Base-by-base conservation (phyloP, 2,329 filamentous ascomycete genomes). In the Colletotrichum sp. region DNA sequence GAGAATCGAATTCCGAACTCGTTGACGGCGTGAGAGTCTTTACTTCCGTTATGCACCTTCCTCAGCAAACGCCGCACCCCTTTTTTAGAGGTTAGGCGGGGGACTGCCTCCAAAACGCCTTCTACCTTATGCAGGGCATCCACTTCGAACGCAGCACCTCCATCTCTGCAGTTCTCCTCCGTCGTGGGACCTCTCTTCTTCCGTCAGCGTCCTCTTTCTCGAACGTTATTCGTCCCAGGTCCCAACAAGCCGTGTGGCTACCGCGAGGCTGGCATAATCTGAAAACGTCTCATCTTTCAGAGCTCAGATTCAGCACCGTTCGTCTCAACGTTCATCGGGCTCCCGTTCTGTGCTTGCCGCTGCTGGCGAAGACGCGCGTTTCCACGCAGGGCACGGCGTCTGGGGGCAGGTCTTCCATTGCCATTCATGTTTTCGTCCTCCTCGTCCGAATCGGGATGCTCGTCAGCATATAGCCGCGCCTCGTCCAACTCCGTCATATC, bases 401-500 rank as follows among this genome's bases (percentile, higher is more conserved):
- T 86, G 62, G 85, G 82, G 24, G 84, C 81, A 30, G 85, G 81
- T 55, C 86, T 82, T 65, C 86, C 85, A 72, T 86, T 88, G 32
- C 85, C 80, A 76, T 85, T 88, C 83, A 87, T 87, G 71, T 82
- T 85, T 72, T 89, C 87, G 18, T 92, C 90, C 18, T 92, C 90
- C 21, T 91, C 89, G n/a, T 93, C 91, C 28, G 87, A 88, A 62
- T 92, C 90, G 3, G 86, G 87, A 77, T 91, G 87, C 64, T 90
- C 87, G 75, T 88, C 87, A 28, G 87, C 88, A 79, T 88, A 91
- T 9, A 86, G 84, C 13, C 89, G 86, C n/a, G 90, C 89, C 86
- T 99, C 97, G 82, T 99, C 96, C 66, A 99, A 88, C 80, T 98
- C 95, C 59, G 90, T 93, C 71, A 98, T 89, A 81, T 98, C 92